Evolutionary conservation across 441 rosid genomes (phyloP).

Genomic region (Raphanus hybrid): DNA sequence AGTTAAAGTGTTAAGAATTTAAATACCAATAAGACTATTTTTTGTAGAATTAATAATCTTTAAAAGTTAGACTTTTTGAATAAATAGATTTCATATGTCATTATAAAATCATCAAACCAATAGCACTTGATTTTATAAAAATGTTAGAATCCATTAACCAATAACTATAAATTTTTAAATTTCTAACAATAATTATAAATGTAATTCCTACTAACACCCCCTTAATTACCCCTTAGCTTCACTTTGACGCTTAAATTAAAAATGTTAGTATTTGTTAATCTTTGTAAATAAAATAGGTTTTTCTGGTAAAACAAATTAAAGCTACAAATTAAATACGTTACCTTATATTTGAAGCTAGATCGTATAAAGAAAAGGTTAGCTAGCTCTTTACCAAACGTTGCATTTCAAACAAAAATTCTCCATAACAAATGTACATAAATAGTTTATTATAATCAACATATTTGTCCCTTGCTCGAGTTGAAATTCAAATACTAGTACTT

Average conservation of each 20-base stretch:
- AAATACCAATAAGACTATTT: too few relatives aligned
- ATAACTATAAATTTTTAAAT: too few relatives aligned
- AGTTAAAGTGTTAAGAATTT: too few relatives aligned
- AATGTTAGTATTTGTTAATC: neutral
- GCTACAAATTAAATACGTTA: constrained; percentile 2
- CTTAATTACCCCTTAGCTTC: constrained; percentile 17
- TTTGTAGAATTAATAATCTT: too few relatives aligned
- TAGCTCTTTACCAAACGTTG: constrained; percentile 38
- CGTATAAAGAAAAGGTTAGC: constrained; percentile 39
- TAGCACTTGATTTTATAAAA: too few relatives aligned
- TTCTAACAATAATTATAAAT: too few relatives aligned
- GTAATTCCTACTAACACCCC: too few relatives aligned
- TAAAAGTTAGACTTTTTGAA: too few relatives aligned
- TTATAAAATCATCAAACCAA: too few relatives aligned
- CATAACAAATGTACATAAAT: constrained; percentile 29
- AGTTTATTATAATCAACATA: neutral
- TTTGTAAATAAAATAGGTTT: constrained; percentile 6
- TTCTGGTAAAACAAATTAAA: neutral
- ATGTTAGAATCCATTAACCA: too few relatives aligned
- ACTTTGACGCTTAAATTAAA: constrained; percentile 21
- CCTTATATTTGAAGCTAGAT: constrained; percentile 40
- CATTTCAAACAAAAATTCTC: constrained; percentile 37
- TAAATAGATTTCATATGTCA: too few relatives aligned
- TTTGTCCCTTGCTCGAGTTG: constrained; percentile 38
- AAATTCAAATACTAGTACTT: constrained; percentile 40